Evolutionary conservation across 345 rosid genomes (phyloP).

Genomic region (Bruguiera parviflora): DNA sequence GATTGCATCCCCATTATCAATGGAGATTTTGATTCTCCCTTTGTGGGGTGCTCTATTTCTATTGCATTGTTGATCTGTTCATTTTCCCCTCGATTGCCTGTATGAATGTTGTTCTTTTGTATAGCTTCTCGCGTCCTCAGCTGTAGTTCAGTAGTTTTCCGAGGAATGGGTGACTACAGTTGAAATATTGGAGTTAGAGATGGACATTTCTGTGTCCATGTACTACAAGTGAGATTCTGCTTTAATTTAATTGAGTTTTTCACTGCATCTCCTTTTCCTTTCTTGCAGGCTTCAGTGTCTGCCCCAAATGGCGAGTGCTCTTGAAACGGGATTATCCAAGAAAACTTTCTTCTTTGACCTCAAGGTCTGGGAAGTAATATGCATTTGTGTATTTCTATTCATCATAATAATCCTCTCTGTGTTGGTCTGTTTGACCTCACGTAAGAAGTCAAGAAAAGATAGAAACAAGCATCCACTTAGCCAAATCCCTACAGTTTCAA

Average conservation of each 20-base stretch:
- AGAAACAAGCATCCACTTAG: constrained; percentile 33
- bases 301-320: constrained; percentile 53
- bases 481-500: constrained; percentile 78
- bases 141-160: neutral
- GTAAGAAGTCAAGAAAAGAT: constrained; percentile 65
- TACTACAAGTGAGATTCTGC: constrained; percentile 8
- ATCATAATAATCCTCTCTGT: constrained; percentile 66
- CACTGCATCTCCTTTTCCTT: constrained; percentile 16
- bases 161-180: neutral
- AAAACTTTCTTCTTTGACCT: constrained; percentile 65
- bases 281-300: constrained; percentile 34
- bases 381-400: constrained; percentile 67
- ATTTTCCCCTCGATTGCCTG: constrained; percentile 2
- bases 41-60: constrained; percentile 6
- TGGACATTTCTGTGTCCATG: neutral
- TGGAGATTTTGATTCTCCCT: neutral
- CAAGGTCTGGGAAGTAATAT: constrained; percentile 83
- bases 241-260: constrained; percentile 15
- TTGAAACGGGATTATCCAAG: constrained; percentile 63
- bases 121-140: neutral
- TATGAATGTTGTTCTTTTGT: neutral
- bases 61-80: constrained; percentile 28
- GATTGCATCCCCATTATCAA: neutral
- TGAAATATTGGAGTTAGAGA: neutral
- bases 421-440: constrained; percentile 59